Conservation (phyloP, 345 rosid species). For the Draba incana region DNA sequence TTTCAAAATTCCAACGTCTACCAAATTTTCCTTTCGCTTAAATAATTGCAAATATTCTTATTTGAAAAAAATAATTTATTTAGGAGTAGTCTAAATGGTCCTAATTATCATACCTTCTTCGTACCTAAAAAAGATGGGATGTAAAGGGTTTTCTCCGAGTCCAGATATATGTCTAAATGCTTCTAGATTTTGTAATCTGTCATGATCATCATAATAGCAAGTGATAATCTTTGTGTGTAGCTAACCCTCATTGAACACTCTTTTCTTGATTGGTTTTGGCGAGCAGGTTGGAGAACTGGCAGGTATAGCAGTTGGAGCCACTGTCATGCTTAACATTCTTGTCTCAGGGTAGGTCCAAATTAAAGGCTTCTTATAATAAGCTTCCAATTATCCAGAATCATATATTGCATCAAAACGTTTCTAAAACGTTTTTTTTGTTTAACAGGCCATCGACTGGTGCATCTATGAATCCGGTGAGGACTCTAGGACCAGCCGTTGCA, state of each 20-base stretch:
- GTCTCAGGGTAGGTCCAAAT: constrained; percentile 67
- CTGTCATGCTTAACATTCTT: constrained; percentile 94
- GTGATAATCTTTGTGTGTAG: background rate
- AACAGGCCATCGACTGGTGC: constrained; percentile 85
- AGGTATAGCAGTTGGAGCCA: constrained; percentile 96
- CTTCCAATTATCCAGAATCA: background rate
- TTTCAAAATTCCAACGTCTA: too few species aligned
- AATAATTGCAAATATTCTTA: too few species aligned
- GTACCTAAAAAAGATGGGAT: too few species aligned
- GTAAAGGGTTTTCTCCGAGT: too few species aligned
- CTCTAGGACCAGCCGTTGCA: constrained; percentile 93
- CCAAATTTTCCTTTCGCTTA: too few species aligned
- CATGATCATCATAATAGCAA: background rate
- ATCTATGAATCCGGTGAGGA: constrained; percentile 54
- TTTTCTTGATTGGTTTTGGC: constrained; percentile 15
- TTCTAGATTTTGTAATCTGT: too few species aligned
- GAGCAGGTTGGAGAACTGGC: constrained; percentile 95
- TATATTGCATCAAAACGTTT: constrained; percentile 4
- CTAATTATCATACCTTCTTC: too few species aligned
- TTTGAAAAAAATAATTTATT: too few species aligned
- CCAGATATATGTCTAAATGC: too few species aligned
- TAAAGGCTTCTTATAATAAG: background rate
- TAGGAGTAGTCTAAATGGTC: too few species aligned
- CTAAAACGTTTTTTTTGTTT: constrained; percentile 20
- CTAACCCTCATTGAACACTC: background rate